Conservation (phyloP, 106 monocot genomes). For the Acanthochlamys bracteata region DNA sequence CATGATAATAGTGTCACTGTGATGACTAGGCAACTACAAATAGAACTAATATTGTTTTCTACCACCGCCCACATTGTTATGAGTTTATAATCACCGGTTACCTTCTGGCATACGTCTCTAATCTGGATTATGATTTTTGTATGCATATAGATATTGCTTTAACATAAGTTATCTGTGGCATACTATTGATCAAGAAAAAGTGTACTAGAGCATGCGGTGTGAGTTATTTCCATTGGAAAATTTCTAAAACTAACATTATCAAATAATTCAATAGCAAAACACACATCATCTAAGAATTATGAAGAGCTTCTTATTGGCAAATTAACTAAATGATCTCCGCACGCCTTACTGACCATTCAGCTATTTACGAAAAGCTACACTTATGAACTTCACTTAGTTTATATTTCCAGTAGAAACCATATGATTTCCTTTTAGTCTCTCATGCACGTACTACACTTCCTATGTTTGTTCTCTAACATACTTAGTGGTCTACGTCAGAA, state of each 20-base stretch:
- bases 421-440: not conserved
- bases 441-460: not conserved
- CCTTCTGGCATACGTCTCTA: too few relatives aligned
- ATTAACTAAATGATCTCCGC: not conserved
- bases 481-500: constrained; percentile 11
- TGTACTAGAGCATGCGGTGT: not conserved
- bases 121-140: too few relatives aligned
- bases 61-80: too few relatives aligned
- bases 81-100: too few relatives aligned
- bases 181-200: too few relatives aligned
- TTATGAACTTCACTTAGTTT: not conserved
- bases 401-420: not conserved
- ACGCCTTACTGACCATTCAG: not conserved
- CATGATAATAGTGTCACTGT: too few relatives aligned
- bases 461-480: too few relatives aligned
- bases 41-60: too few relatives aligned
- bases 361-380: not conserved
- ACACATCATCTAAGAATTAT: too few relatives aligned
- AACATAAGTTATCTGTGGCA: too few relatives aligned
- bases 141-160: too few relatives aligned
- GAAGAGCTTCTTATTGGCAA: not conserved
- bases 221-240: not conserved
- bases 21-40: too few relatives aligned
- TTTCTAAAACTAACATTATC: not conserved
- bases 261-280: not conserved